Conservation (phyloP, 2,329 filamentous ascomycete genomes). For the Beauveria rudraprayagi region DNA sequence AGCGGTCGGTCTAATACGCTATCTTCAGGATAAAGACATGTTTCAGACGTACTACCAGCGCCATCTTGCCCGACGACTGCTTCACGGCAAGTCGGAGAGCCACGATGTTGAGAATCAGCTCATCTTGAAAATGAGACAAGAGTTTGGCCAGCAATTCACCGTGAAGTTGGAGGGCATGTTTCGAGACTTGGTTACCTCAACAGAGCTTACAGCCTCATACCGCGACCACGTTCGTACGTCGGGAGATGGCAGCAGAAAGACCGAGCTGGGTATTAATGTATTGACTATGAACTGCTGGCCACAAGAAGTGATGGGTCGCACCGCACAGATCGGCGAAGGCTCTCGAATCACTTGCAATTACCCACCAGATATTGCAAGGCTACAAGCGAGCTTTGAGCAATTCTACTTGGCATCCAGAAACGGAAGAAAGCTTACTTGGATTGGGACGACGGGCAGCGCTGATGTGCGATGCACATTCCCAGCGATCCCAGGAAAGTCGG, state of each 20-base stretch:
- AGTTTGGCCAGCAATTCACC: constrained; percentile 91
- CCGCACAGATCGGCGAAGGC: constrained; percentile 42
- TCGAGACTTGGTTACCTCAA: constrained; percentile 84
- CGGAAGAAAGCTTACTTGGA: constrained; percentile 82
- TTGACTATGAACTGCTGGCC: constrained; percentile 95
- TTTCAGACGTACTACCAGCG: constrained; percentile 99
- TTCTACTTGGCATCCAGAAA: constrained; percentile 85
- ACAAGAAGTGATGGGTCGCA: constrained; percentile 69
- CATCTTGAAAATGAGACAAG: constrained; percentile 94
- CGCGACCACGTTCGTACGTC: constrained; percentile 54
- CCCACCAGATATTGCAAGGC: constrained; percentile 61
- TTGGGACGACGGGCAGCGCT: constrained; percentile 62
- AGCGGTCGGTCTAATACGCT: constrained; percentile 79
- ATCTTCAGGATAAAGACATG: constrained; percentile 84
- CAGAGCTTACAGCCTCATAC: constrained; percentile 73
- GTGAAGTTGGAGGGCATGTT: constrained; percentile 95
- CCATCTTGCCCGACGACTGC: constrained; percentile 77
- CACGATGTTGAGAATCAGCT: constrained; percentile 92
- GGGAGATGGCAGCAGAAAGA: constrained; percentile 39
- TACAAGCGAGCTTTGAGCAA: constrained; percentile 79
- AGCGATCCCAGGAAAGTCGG: constrained; percentile 60
- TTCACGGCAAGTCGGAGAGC: constrained; percentile 84
- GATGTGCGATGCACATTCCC: constrained; percentile 78
- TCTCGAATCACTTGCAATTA: constrained; percentile 52
- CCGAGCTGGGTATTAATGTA: constrained; percentile 77